These are phyloP conservation scores for Nakazawaea anatomiae DNA, from an alignment of 805 yeast genomes.

Conservation along the genomic window DNA sequence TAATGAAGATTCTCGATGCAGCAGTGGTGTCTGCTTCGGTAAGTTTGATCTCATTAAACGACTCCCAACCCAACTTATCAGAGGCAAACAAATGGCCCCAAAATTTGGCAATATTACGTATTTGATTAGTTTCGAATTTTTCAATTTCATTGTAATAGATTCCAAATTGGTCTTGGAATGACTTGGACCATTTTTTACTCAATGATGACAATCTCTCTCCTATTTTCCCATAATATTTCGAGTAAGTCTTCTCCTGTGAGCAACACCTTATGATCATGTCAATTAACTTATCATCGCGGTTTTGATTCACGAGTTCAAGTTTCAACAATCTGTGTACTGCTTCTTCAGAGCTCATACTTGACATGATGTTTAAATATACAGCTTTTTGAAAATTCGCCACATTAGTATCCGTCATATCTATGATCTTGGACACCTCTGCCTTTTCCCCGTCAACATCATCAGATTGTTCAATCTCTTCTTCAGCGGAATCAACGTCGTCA, in stretches of 20 bases:
- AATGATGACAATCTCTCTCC: slow-evolving; percentile 57
- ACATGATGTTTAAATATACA: slow-evolving; percentile 78
- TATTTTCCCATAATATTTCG: slow-evolving; percentile 77
- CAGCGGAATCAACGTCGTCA: slow-evolving; percentile 16
- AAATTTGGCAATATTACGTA: slow-evolving; percentile 75
- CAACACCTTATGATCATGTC: slow-evolving; percentile 78
- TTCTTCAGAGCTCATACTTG: slow-evolving; percentile 88
- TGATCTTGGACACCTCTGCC: slow-evolving; percentile 24
- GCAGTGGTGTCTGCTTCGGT: slow-evolving; percentile 75
- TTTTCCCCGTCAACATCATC: slow-evolving; percentile 14
- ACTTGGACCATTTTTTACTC: slow-evolving; percentile 48
- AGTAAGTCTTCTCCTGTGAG: slow-evolving; percentile 79
- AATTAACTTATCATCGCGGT: slow-evolving; percentile 44
- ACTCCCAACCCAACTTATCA: slow-evolving; percentile 62
- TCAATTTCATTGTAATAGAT: slow-evolving; percentile 54
- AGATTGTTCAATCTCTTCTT: slow-evolving; percentile 15
- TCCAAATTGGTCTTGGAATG: slow-evolving; percentile 48
- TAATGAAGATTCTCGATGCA: slow-evolving; percentile 73
- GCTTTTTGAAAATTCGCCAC: slow-evolving; percentile 63
- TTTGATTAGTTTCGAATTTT: slow-evolving; percentile 62
- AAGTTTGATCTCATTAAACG: slow-evolving; percentile 47
- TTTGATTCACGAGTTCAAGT: slow-evolving; percentile 33
- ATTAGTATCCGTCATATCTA: slow-evolving; percentile 66
- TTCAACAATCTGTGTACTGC: slow-evolving; percentile 80
- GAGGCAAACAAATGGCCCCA: slow-evolving; percentile 81